Base-by-base conservation (phyloP, 2,329 filamentous ascomycete species). In the Cephalotrichum gorgonifer region DNA sequence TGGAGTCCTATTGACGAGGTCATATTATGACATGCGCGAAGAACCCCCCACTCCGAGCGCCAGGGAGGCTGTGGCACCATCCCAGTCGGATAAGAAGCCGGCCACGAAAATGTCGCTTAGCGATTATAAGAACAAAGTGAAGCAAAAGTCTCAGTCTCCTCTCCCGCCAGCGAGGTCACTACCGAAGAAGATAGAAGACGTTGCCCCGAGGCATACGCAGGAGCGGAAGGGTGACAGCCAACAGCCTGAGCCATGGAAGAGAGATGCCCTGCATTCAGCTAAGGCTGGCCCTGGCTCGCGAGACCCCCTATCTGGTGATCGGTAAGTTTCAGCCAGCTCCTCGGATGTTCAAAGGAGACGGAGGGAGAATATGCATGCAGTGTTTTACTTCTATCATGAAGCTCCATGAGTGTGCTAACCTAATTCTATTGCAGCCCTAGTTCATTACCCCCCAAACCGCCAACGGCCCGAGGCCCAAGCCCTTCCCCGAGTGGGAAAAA, bases 101-200 rank as follows among this genome's bases (percentile, higher is more conserved):
- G 58, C 62, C 42, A 67, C 63, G 44, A 78, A 79, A 60, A 59
- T 80, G 54, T 78, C 76, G 14, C 62, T 81, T 52, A 76, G 73
- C 61, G 77, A 80, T 59, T 81, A 79, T 56, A 76, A 75, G 62
- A 79, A 75, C 53, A 74, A 75, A 60, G 74, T 73, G 59, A 64
- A 62, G 55, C 65, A 64, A 62, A 63, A 15, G 52, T 43, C 48
- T 55, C 58, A 51, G 54, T 54, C 47, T 46, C 60, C 47, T 64
- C 67, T 9, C 59, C 63, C 8, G 67, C 68, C 14, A 64, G 68
- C 1, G 59, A 65, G 35, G 12, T 22, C 14, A 31, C 23, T 15
- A 12, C 15, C 38, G 26, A 65, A 58, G 49, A 62, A 57, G 54
- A 60, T 23, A 20, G 48, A 57, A 35, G 65, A 67, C 22, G 49